phyloP scores from a whole-genome alignment of 148 eudicot species.

The Diospyros lotus region DNA sequence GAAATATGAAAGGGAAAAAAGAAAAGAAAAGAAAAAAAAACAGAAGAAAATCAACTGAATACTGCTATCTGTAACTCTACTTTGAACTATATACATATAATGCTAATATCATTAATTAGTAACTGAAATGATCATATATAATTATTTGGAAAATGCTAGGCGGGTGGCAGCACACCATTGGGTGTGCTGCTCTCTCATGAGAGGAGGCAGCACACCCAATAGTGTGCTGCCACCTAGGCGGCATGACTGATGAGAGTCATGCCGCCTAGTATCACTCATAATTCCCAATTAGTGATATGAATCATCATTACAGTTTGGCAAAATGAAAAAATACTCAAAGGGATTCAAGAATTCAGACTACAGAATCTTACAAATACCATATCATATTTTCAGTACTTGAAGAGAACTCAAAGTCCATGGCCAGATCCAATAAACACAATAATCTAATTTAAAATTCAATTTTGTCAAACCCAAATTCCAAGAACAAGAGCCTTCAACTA shows the following conservation, averaged over 20 bases:
- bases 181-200: too few relatives aligned
- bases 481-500: constrained; percentile 12
- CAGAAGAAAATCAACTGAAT: too few relatives aligned
- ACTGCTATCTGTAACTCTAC: too few relatives aligned
- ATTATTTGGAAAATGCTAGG: too few relatives aligned
- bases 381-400: constrained; percentile 15
- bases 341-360: not conserved
- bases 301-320: not conserved
- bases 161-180: too few relatives aligned
- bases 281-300: too few relatives aligned
- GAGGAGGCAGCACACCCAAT: too few relatives aligned
- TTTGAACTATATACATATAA: too few relatives aligned
- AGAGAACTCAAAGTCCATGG: constrained; percentile 23
- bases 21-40: not conserved
- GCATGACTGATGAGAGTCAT: too few relatives aligned
- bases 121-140: not conserved
- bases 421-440: constrained; percentile 4
- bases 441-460: not conserved
- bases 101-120: too few relatives aligned
- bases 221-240: too few relatives aligned
- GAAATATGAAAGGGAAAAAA: not conserved
- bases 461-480: constrained; percentile 33
- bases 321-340: not conserved
- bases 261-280: too few relatives aligned
- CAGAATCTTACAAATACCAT: not conserved